A percentile compares a stretch with the other conserved stretches of the same genome.
Evolutionary conservation across 2,329 filamentous ascomycete genomes (phyloP).

Genomic region (Septoria linicola): DNA sequence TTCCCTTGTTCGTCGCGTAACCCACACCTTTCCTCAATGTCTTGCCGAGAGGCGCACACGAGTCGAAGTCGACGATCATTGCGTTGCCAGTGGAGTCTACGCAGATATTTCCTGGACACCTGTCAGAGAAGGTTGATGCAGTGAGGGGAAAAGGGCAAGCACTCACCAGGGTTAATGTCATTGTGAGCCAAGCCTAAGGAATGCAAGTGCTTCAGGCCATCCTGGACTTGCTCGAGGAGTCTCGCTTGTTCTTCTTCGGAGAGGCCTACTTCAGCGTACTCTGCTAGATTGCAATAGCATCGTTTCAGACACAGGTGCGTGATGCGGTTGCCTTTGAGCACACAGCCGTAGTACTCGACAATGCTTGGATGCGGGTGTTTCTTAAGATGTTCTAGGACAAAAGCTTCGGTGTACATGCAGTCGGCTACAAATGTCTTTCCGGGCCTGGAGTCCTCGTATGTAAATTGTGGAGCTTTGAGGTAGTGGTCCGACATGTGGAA

Average conservation of each 20-base stretch:
- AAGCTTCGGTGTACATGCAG: conserved; percentile 32
- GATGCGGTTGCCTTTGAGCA: conserved; percentile 31
- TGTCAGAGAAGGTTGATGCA: too few species aligned
- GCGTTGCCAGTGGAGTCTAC: conserved; percentile 35
- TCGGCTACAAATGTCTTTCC: conserved; percentile 35
- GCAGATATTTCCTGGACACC: conserved; percentile 38
- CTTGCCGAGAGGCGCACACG: conserved; percentile 36
- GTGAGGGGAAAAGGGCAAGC: too few species aligned
- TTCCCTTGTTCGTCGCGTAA: conserved; percentile 4
- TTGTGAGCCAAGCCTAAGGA: conserved; percentile 34
- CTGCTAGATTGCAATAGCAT: conserved; percentile 30
- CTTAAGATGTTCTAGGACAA: conserved; percentile 30
- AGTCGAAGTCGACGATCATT: conserved; percentile 42
- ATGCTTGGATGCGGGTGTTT: conserved; percentile 35
- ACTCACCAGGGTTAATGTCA: conserved; percentile 26
- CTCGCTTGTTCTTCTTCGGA: conserved; percentile 21
- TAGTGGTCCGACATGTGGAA: conserved; percentile 29
- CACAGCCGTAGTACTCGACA: conserved; percentile 35
- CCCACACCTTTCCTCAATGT: conserved; percentile 32
- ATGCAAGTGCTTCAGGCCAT: conserved; percentile 40
- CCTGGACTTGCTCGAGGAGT: conserved; percentile 29
- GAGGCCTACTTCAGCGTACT: conserved; percentile 26
- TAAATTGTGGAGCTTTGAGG: conserved; percentile 37
- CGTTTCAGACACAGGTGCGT: conserved; percentile 34
- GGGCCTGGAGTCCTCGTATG: conserved; percentile 31